Evolutionary conservation across 805 yeast species (phyloP).

Genomic region (Komagataella pastoris): DNA sequence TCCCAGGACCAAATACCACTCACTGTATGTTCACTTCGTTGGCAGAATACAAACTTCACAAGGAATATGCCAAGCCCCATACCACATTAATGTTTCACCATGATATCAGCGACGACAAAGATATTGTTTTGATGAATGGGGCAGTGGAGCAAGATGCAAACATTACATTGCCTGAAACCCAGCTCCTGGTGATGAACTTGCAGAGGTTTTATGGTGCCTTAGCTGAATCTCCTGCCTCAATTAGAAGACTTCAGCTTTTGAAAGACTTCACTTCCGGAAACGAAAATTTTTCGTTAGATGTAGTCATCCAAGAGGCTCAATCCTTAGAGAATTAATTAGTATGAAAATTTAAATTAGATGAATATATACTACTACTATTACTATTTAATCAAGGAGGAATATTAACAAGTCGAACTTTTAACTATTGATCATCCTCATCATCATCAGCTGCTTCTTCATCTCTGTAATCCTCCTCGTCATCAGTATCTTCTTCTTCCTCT

Average conservation of each 20-base stretch:
- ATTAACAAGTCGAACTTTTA: not conserved
- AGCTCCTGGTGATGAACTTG: constrained; percentile 56
- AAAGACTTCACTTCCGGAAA: constrained; percentile 61
- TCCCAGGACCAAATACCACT: constrained; percentile 69
- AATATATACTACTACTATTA: not conserved
- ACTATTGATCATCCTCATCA: constrained; percentile 1
- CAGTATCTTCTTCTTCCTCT: not conserved
- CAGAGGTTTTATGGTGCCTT: constrained; percentile 78
- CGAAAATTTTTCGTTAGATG: constrained; percentile 49
- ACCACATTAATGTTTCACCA: constrained; percentile 82
- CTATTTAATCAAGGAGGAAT: not conserved
- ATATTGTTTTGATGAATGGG: constrained; percentile 76
- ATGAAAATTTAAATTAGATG: not conserved
- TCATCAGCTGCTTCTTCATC: constrained; percentile 1
- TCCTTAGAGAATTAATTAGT: constrained; percentile 36
- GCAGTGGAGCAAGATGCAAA: constrained; percentile 59
- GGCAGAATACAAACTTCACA: constrained; percentile 83
- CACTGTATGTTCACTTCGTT: constrained; percentile 87
- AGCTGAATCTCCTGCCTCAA: constrained; percentile 24
- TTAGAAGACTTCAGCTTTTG: constrained; percentile 43
- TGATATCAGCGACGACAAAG: constrained; percentile 49
- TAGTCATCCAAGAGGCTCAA: constrained; percentile 60
- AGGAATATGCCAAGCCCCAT: constrained; percentile 90
- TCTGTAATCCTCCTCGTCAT: constrained; percentile 1
- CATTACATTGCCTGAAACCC: constrained; percentile 63